Base-by-base conservation (phyloP, 2,329 filamentous ascomycete species). In the Mollisiaceae sp. region DNA sequence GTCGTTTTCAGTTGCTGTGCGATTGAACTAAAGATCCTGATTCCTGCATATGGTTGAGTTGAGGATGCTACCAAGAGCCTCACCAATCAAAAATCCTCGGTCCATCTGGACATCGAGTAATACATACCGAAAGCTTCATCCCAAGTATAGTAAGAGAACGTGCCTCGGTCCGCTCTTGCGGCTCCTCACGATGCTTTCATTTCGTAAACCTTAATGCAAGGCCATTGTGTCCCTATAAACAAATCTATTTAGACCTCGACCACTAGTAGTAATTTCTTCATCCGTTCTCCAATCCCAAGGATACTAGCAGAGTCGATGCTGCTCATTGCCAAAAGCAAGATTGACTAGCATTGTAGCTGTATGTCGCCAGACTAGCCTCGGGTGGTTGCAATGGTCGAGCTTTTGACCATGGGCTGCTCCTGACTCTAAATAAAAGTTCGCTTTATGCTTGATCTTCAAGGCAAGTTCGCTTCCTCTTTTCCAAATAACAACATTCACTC, bases 251-350 rank as follows among this genome's bases (percentile, higher is more conserved):
- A 3, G 15, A 18, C 41, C 15, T 43, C 41, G n/a, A 43, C 41
- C 18, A 41, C 38, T 41, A 18, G 2, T 3, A 18, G 38, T 3
- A 41, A 43, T 43, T 15, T 15, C 41, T 43, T 43, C 41, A 6
- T 43, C 41, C 41, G 41, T 43, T 43, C 41, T 43, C 18, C 41
- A 18, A 18, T 24, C n/a, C 24, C 45, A 24, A 50, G 45, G 45
- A 50, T 6, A 50, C 8, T 9, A 4, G 20, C 45, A 50, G 22
- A 1, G 18, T 50, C 45, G 45, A 50, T 50, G 45, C n/a, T 50
- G 45, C 45, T 50, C 45, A 22, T 50, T 50, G n/a, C 45, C 45
- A 50, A 50, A 32, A 50, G 45, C n/a, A 24, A 24, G 45, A 50
- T 22, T 50, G 20, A 22, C 45, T 22, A 24, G 45, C 45, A 50